phyloP scores from a whole-genome alignment of 108 stramenopile species.

The Phaeodactylum tricornutum region DNA sequence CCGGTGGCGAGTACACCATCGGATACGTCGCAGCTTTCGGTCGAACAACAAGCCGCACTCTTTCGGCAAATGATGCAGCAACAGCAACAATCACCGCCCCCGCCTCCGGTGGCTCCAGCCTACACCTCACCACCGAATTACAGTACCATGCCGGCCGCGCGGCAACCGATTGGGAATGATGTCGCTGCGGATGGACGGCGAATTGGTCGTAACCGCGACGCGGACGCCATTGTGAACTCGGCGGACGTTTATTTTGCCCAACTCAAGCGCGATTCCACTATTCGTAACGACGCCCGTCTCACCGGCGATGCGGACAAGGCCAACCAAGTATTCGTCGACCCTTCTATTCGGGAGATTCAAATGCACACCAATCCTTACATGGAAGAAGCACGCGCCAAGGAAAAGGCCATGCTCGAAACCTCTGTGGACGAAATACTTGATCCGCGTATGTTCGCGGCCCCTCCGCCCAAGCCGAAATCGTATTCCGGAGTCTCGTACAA shows the following conservation, averaged over 20 bases:
- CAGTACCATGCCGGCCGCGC: conserved; percentile 1
- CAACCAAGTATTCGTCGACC: conserved; percentile 58
- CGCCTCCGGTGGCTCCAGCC: conserved; percentile 10
- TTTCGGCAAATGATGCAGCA: conserved; percentile 42
- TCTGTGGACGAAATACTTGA: conserved; percentile 25
- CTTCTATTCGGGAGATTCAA: conserved; percentile 29
- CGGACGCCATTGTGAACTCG: conserved; percentile 64
- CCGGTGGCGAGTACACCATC: conserved; percentile 9
- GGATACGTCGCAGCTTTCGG: conserved; percentile 18
- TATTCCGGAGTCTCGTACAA: conserved; percentile 45
- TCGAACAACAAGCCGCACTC: conserved; percentile 37
- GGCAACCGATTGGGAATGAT: conserved; percentile 16
- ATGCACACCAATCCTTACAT: conserved; percentile 62
- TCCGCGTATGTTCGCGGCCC: conserved; percentile 6
- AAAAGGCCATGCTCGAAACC: conserved; percentile 23
- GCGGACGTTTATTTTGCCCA: conserved; percentile 82
- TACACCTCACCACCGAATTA: conserved; percentile 4
- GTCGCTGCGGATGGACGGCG: conserved; percentile 20
- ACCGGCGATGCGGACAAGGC: conserved; percentile 47
- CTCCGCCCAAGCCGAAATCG: conserved; percentile 1
- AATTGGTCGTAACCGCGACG: conserved; percentile 48
- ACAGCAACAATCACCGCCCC: conserved; percentile 6
- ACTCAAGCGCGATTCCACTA: conserved; percentile 71
- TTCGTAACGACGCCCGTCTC: conserved; percentile 47
- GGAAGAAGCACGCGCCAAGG: conserved; percentile 22